Base-by-base conservation (phyloP, 2,329 filamentous ascomycete species). In the Pseudogymnoascus sp. region DNA sequence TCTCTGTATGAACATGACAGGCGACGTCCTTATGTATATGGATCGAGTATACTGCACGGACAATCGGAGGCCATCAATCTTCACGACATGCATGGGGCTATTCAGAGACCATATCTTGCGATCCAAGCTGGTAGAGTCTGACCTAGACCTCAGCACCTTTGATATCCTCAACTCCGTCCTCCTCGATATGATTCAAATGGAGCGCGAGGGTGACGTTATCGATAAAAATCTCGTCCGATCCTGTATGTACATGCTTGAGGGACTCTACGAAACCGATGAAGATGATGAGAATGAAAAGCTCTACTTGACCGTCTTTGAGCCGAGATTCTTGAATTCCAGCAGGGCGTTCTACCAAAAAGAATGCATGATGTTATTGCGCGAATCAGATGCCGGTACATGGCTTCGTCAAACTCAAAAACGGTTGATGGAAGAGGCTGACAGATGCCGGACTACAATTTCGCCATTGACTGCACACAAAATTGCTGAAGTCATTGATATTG, bases 21-120 rank as follows among this genome's bases (percentile, higher is more conserved):
- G 92, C 3, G 94, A 97, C 73, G 91, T 97, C 33, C 80, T 97
- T 59, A 97, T 97, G 92, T 97, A 97, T 71, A 90, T 99, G 80
- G 93, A 99, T 71, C 88, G 92, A 58, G 87, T 92, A 29, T 92
- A 89, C 69, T 88, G 85, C 58, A 79, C 85, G 36, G 91, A 95
- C 65, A 83, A 86, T 63, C 81, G 84, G 5, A 82, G 82, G 64
- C 87, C 90, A 0, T 88, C 89, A 0, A 94, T 97, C 61, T 97
- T 92, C 71, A 84, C 87, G 11, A 84, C 88, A 8, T 87, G 90
- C 2, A 96, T 99, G 79, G 87, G 87, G 2, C 79, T 97, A 1
- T 99, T 96, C 73, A 86, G 93, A 37, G 90, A 97, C 68, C 81
- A 92, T 67, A 89, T 99, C 47, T 79, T 99, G 7, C 84, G 84